These are phyloP conservation scores for Sherardia arvensis DNA, from an alignment of 257 asterid species.

Conservation along the genomic window DNA sequence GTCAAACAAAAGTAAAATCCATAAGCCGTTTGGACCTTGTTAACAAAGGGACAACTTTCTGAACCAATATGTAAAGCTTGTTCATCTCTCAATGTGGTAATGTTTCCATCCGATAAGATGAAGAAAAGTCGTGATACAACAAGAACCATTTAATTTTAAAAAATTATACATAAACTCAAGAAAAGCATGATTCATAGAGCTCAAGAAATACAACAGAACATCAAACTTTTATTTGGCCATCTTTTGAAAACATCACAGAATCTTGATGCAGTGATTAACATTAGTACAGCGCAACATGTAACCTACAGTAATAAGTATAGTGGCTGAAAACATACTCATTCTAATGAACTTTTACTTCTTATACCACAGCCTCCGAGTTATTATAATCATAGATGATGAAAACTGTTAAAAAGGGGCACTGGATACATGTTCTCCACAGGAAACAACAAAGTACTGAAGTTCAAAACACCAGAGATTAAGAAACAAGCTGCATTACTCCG, in stretches of 20 bases:
- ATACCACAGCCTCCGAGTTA: not conserved
- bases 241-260: no score
- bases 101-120: not conserved
- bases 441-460: not conserved
- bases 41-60: not conserved
- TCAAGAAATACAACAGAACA: not conserved
- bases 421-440: not conserved
- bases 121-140: no score
- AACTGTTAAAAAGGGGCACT: not conserved
- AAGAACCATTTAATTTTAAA: not conserved
- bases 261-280: not conserved
- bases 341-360: not conserved
- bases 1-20: conserved; percentile 9
- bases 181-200: not conserved
- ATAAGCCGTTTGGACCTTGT: conserved; percentile 6
- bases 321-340: not conserved
- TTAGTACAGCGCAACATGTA: not conserved
- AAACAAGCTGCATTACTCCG: not conserved
- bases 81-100: not conserved
- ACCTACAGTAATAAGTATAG: not conserved
- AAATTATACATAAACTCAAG: not conserved
- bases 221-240: not conserved
- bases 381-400: not conserved
- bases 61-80: not conserved
- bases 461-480: not conserved